Evolutionary conservation across 2,329 filamentous ascomycete genomes (phyloP).

Genomic region (Fusarium sp.): DNA sequence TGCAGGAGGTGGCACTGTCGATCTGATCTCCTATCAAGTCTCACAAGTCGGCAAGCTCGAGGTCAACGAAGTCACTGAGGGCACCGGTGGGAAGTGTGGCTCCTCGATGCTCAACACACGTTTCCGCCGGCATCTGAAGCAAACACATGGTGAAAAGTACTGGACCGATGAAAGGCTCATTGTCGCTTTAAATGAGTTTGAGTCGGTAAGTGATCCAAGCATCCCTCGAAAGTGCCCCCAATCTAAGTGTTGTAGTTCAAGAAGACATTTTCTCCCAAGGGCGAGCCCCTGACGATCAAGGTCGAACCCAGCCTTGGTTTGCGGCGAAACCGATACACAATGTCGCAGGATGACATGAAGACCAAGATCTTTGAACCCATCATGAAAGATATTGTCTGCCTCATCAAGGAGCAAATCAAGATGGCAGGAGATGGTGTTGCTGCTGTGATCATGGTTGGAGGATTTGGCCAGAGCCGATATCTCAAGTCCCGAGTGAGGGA

Average conservation of each 20-base stretch:
- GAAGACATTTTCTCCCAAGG: slow-evolving; percentile 52
- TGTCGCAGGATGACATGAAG: slow-evolving; percentile 71
- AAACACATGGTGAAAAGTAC: slow-evolving; percentile 56
- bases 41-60: slow-evolving; percentile 55
- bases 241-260: slow-evolving; percentile 48
- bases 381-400: slow-evolving; percentile 56
- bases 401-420: slow-evolving; percentile 55
- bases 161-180: slow-evolving; percentile 57
- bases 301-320: slow-evolving; percentile 50
- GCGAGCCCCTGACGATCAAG: slow-evolving; percentile 51
- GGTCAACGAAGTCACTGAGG: slow-evolving; percentile 61
- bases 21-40: slow-evolving; percentile 65
- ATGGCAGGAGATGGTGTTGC: slow-evolving; percentile 51
- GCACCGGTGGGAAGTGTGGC: slow-evolving; percentile 62
- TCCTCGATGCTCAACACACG: slow-evolving; percentile 62
- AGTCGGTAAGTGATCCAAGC: slow-evolving; percentile 54
- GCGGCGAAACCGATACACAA: slow-evolving; percentile 46
- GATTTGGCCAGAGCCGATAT: slow-evolving; percentile 60
- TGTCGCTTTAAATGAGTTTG: slow-evolving; percentile 57
- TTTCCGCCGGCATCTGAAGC: slow-evolving; percentile 58
- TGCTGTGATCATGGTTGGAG: slow-evolving; percentile 61
- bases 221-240: slow-evolving; percentile 41
- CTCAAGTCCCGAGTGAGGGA: slow-evolving; percentile 55
- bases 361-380: slow-evolving; percentile 61
- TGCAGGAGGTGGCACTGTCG: slow-evolving; percentile 66